Evolutionary conservation across 1,139 yeast genomes (phyloP), one percentile per base, ranked within the genome.

Genomic region (Yamadazyma diospyri): DNA sequence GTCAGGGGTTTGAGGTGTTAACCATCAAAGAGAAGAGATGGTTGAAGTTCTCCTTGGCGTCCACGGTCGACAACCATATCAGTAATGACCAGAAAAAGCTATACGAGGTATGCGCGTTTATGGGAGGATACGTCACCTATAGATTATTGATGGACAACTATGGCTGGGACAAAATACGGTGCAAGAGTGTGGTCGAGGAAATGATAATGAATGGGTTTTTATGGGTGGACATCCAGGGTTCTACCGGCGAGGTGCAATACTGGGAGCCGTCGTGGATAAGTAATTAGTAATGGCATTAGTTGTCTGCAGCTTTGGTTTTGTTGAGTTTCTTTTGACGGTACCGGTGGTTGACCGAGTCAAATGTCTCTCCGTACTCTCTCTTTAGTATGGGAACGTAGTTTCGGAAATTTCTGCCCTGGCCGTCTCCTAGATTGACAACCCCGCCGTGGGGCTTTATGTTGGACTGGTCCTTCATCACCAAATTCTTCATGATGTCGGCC

Each of bases 131-230:
- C 49, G 88, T 86, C 1, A 75, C 88, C 2, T 64, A 69, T 14
- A 59, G 78, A 5, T 56, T 87, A 32, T 56, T 89, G 32, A 57
- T 69, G 10, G 95, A 82, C 49, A 88, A 88, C 48, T 72, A 78
- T 39, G 69, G 69, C 2, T 88, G 97, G 97, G 77, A 73, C 36
- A 53, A 53, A 8, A 63, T 72, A 2, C 62, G 96, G 36, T 72
- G 86, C 37, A 68, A 69, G 42, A 61, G 79, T 0, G 83, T 80
- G 8, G 55, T 89, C 13, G 81, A 83, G 30, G 94, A 84, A 38
- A 80, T 88, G 86, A 81, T 87, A 3, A 69, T 82, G 50, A 73
- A 72, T 32, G 96, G 97, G 8, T 64, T 86, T 31, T 61, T 88
- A 16, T 88, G 97, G 97, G 64, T 87, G 1, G 97, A 88, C 50